Evolutionary conservation across 192 early-diverging fungal species (phyloP), one percentile per base, ranked within the genome.

Genomic region (Geosiphon pyriformis): DNA sequence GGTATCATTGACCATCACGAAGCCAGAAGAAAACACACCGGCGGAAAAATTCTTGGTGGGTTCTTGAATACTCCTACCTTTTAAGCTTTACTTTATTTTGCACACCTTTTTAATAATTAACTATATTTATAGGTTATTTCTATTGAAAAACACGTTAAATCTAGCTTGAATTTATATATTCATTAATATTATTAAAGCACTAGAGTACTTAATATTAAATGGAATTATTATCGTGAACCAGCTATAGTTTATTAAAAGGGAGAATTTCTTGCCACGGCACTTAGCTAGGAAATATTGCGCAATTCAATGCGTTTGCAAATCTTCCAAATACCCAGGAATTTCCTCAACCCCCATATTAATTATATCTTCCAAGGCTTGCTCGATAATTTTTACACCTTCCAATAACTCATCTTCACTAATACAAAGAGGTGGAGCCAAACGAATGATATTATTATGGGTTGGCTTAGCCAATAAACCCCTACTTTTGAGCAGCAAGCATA

Each of bases 1-100:
- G 96, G 96, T 82, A 96, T 99, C 82, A 99, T 99, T 91, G 96
- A 99, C 85, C 94, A 97, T 83, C 92, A 93, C 76, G 94, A 99
- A 86, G 94, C 94, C 66, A 90, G 94, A 88, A 83, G 90, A 68
- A 94, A 93, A 84, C 92, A 94, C 80, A 84, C 89, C 77, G 96
- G 94, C 88, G 96, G 96, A 71, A 96, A 96, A 88, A 88, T 97
- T 82, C 88, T 97, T 68, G 94, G 93, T 74, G n/a, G n/a, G n/a
- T n/a, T n/a, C n/a, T n/a, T n/a, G n/a, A n/a, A n/a, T n/a, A n/a
- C n/a, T n/a, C n/a, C n/a, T n/a, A n/a, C n/a, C n/a, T n/a, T n/a
- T n/a, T n/a, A n/a, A n/a, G n/a, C n/a, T n/a, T n/a, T n/a, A n/a
- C n/a, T n/a, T n/a, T n/a, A n/a, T n/a, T n/a, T n/a, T n/a, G n/a